A percentile compares a stretch with the other conserved stretches of the same genome.
Conservation (phyloP, 2,329 filamentous ascomycete genomes). For the Fusarium sacchari region DNA sequence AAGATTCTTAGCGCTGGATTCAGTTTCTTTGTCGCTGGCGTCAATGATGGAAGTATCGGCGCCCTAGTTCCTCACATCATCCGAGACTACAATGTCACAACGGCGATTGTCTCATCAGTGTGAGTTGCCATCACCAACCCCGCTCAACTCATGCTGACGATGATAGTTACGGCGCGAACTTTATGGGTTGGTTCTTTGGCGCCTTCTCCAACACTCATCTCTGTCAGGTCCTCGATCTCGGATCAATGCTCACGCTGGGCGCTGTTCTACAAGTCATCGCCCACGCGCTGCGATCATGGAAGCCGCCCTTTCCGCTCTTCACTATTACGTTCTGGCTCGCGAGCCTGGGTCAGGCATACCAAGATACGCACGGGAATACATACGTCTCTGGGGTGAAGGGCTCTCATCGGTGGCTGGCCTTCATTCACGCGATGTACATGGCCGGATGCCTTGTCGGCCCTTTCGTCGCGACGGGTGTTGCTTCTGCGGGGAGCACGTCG, state of each 20-base stretch:
- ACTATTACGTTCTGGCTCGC: conserved; percentile 67
- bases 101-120: conserved; percentile 61
- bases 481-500: conserved; percentile 47
- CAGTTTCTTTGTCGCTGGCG: conserved; percentile 72
- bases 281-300: conserved; percentile 65
- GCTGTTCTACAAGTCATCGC: conserved; percentile 64
- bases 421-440: conserved; percentile 72
- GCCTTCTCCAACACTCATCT: conserved; percentile 66
- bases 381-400: conserved; percentile 63
- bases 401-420: conserved; percentile 69
- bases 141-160: neutral
- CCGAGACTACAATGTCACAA: conserved; percentile 63
- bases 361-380: conserved; percentile 71
- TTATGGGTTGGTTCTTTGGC: conserved; percentile 68
- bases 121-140: conserved; percentile 42
- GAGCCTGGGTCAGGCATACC: conserved; percentile 68
- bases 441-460: conserved; percentile 67
- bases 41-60: conserved; percentile 72
- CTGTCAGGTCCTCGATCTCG: conserved; percentile 62
- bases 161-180: conserved; percentile 63
- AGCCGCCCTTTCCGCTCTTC: conserved; percentile 66
- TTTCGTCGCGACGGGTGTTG: conserved; percentile 64
- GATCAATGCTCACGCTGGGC: conserved; percentile 65
- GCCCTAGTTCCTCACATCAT: conserved; percentile 72
- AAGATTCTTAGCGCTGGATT: conserved; percentile 66